A percentile compares a stretch with the other conserved stretches of the same genome.
These are phyloP conservation scores for Mycena maculata DNA, from an alignment of 768 basidiomycete genomes.

Conservation along the genomic window DNA sequence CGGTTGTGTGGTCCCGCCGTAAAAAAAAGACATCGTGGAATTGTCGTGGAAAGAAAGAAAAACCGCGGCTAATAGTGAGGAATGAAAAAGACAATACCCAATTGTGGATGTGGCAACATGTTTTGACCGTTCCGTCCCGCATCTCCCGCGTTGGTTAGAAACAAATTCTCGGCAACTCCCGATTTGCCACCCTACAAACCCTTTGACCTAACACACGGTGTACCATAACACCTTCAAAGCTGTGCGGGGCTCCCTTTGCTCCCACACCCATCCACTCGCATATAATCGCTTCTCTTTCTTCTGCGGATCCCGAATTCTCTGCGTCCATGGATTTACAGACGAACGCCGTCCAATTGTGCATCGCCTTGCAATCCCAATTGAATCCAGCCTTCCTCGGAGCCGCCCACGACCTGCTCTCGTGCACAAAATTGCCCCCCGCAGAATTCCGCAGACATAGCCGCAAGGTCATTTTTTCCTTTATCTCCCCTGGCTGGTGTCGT, in stretches of 20 bases:
- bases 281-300: constrained; percentile 12
- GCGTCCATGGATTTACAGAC: constrained; percentile 10
- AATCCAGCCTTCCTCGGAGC: constrained; percentile 22
- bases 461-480: constrained; percentile 20
- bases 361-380: constrained; percentile 26
- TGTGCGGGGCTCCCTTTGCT: constrained; percentile 12
- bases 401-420: constrained; percentile 23
- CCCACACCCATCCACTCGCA: constrained; percentile 22
- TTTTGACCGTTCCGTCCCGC: neutral
- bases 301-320: neutral
- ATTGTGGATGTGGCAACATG: no score
- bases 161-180: constrained; percentile 17
- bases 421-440: constrained; percentile 12
- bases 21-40: no score
- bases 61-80: no score
- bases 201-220: constrained; percentile 16
- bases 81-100: no score
- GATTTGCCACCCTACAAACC: constrained; percentile 10
- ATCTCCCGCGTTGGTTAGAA: neutral
- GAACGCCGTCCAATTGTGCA: constrained; percentile 28
- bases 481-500: neutral
- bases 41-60: no score
- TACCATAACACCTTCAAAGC: constrained; percentile 30
- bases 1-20: no score
- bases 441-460: constrained; percentile 30